phyloP scores from a whole-genome alignment of 164 flowering plant genomes.

The Liriodendron chinense region DNA sequence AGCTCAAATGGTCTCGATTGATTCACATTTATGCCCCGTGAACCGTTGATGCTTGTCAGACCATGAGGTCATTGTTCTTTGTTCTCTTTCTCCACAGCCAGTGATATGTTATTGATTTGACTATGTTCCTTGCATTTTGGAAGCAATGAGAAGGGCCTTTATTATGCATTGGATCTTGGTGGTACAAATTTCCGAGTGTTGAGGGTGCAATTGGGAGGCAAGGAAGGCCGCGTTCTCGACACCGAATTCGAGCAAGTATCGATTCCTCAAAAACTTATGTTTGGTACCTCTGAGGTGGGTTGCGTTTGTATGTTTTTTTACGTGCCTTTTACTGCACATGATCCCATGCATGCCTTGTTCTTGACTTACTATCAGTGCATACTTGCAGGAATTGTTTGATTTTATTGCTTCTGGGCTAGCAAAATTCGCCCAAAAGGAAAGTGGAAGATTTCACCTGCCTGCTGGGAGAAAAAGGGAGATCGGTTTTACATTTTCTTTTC shows the following conservation, averaged over 20 bases:
- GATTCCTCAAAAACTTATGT: slow-evolving; percentile 79
- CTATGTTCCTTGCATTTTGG: background rate
- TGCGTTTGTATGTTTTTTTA: background rate
- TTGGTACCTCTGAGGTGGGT: slow-evolving; percentile 75
- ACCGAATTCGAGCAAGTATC: slow-evolving; percentile 78
- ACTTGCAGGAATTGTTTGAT: slow-evolving; percentile 68
- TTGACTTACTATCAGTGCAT: background rate
- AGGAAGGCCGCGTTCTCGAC: slow-evolving; percentile 50
- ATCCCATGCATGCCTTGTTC: background rate
- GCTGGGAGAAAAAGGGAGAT: slow-evolving; percentile 66
- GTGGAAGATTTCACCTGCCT: slow-evolving; percentile 46
- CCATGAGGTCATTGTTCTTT: background rate
- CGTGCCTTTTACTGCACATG: background rate
- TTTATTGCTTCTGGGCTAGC: slow-evolving; percentile 74
- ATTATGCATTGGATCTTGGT: slow-evolving; percentile 90
- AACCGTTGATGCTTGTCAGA: too few relatives aligned
- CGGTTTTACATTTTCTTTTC: slow-evolving; percentile 94
- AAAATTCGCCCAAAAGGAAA: slow-evolving; percentile 55
- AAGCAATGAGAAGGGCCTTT: slow-evolving; percentile 86
- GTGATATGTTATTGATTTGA: background rate
- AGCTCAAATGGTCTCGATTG: too few relatives aligned
- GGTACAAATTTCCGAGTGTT: slow-evolving; percentile 91
- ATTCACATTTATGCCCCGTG: too few relatives aligned
- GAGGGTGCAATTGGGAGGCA: slow-evolving; percentile 83
- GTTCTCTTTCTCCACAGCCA: background rate